Base-by-base conservation (phyloP, 1,284 basidiomycete species). In the Sanghuangporus sanghuang region DNA sequence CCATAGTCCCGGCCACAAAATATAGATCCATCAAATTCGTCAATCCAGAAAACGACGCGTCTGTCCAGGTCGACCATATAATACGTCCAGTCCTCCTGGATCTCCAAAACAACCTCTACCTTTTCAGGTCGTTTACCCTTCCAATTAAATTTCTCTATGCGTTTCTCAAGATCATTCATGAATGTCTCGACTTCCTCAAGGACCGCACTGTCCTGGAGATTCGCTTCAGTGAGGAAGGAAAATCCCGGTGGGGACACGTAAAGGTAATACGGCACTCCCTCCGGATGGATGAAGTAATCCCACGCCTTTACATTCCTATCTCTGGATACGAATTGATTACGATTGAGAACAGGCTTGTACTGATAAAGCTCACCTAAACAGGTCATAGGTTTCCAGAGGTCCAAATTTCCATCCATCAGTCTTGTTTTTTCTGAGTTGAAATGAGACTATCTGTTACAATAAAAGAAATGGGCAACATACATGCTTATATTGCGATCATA, bases 31-130 rank as follows among this genome's bases (percentile, higher is more conserved):
- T 57, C 52, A 53, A 42, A 40, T 5, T 61, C 42, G 7, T 64
- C 63, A 38, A 64, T 52, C 63, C 63, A 64, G 48, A 64, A 60
- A 16, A 64, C 42, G 38, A 52, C 21, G 6, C 50, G 18, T 9
- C 16, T 23, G 38, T 57, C 42, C n/a, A 44, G 52, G 27, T 61
- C 57, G 11, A 64, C 50, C 32, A 60, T 56, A 35, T 64, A 64
- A 35, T 64, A 64, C 32, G 46, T 36, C 58, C 63, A 64, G 9
- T 49, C 58, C 3, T 56, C 58, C 2, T 56, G n/a, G 9, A 59
- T 32, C 27, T 63, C 57, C 8, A 63, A 36, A 23, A 63, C 35
- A 11, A 63, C 57, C 38, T 63, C 62, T 11, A 61, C 16, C 5
- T 50, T 50, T 35, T 40, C 35, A 6, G 48, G 44, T 12, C 36